Base-by-base conservation (phyloP, 108 stramenopile genomes). In the Parmales sp. region DNA sequence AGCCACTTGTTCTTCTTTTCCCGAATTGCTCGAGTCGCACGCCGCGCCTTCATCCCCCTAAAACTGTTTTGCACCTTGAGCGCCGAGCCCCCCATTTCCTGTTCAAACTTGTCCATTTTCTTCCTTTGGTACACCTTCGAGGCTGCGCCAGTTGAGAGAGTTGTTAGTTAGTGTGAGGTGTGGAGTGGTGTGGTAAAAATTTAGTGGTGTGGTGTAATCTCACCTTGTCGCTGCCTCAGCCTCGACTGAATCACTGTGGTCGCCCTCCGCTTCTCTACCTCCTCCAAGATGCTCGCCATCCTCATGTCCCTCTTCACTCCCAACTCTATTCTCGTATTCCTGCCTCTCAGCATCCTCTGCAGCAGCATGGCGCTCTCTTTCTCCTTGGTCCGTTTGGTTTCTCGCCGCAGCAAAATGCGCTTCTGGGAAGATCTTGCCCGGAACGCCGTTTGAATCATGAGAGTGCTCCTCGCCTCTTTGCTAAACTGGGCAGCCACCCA, bases 401-500 rank as follows among this genome's bases (percentile, higher is more conserved):
- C 28, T 4, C 26, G 8, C 54, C 54, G 4, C 26, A 60, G 3
- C 54, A 19, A 19, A 16, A 34, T 34, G 11, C 20, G 13, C 31
- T 60, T 60, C 9, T 19, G 11, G 28, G 54, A 28, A 28, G 29
- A 13, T 13, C 54, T 28, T 20, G 36, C 16, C 26, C 54, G 29
- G 54, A 60, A 60, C 31, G 54, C 54, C 16, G 29, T 60, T 34
- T 60, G 54, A 23, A 60, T 2, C 54, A 34, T 60, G 3, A 60
- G 29, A 34, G 54, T 60, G 54, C 26, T 34, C 54, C 54, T 60
- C 26, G 54, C 54, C 54, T 60, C 54, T 16, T 16, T 60, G 54
- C 20, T 60, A 34, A 60, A 60, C 54, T 60, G 54, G 26, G 54
- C 54, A 28, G 54, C 54, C 1, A 60, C 36, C 49, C 54, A 60